A percentile compares a stretch with the other conserved stretches of the same genome.
phyloP scores from a whole-genome alignment of 345 rosid species.

The Acer saccharum region DNA sequence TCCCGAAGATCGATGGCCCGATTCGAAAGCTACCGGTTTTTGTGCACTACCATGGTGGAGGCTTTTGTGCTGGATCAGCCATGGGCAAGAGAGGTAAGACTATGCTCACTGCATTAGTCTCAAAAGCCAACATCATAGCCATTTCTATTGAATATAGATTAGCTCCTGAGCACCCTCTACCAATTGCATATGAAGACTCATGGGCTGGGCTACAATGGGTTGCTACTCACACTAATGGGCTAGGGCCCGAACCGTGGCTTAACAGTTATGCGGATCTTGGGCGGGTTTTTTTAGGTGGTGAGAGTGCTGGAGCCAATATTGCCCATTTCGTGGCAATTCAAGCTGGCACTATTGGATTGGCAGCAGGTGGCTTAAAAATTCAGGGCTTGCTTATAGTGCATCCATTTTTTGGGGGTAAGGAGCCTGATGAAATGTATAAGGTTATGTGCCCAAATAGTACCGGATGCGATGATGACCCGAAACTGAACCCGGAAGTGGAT shows the following conservation, averaged over 20 bases:
- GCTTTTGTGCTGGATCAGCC: constrained; percentile 34
- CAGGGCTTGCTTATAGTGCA: constrained; percentile 30
- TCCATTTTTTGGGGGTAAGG: constrained; percentile 41
- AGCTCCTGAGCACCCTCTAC: constrained; percentile 44
- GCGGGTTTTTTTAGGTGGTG: constrained; percentile 37
- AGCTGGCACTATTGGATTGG: constrained; percentile 27
- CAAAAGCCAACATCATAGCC: constrained; percentile 21
- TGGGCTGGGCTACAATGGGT: constrained; percentile 43
- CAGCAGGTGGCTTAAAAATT: constrained; percentile 16
- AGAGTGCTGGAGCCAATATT: constrained; percentile 48
- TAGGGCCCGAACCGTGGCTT: constrained; percentile 37
- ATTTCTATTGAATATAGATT: constrained; percentile 38
- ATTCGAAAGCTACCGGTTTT: constrained; percentile 31
- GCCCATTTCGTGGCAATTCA: constrained; percentile 30
- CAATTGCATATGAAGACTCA: constrained; percentile 41
- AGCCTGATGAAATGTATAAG: constrained; percentile 30
- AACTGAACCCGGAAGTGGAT: constrained; percentile 31
- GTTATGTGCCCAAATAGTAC: constrained; percentile 37
- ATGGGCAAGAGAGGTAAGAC: constrained; percentile 15
- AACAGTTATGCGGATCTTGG: constrained; percentile 30
- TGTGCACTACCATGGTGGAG: constrained; percentile 39
- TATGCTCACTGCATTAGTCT: constrained; percentile 18
- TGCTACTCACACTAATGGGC: constrained; percentile 23
- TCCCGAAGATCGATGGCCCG: constrained; percentile 11
- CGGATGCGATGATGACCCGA: constrained; percentile 38